Percentiles rank a stretch among this genome's conserved stretches.
These are phyloP conservation scores for Pichia cephalocereana DNA, from an alignment of 805 yeast genomes.

Conservation along the genomic window DNA sequence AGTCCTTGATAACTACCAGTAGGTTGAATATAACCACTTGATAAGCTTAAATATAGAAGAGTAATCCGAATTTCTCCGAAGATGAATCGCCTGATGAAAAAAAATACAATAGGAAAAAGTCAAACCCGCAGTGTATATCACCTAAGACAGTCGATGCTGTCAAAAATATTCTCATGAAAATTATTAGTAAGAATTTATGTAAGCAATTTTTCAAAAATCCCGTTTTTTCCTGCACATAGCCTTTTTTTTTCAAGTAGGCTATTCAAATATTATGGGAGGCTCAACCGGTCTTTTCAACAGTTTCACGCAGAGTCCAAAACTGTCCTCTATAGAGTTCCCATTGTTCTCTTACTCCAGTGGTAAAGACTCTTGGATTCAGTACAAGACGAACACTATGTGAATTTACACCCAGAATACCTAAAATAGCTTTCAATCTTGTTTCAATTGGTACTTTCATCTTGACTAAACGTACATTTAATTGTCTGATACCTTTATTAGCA, in stretches of 20 bases:
- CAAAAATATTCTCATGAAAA: neutral
- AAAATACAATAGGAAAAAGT: neutral
- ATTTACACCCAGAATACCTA: neutral
- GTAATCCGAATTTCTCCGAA: neutral
- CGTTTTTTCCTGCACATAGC: too few species aligned
- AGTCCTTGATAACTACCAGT: too few species aligned
- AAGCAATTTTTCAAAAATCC: too few species aligned
- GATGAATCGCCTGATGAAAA: neutral
- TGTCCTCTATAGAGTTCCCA: conserved; percentile 94
- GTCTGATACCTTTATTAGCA: conserved; percentile 86
- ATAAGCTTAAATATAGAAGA: too few species aligned
- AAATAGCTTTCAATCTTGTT: neutral
- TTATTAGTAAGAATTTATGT: neutral
- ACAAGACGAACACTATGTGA: conserved; percentile 52
- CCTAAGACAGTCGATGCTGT: too few species aligned
- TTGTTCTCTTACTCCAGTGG: conserved; percentile 76
- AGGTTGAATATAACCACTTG: neutral
- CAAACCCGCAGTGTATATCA: neutral
- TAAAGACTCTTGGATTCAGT: conserved; percentile 72
- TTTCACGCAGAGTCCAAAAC: conserved; percentile 63
- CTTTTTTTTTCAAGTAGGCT: too few species aligned
- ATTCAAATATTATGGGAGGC: too few species aligned
- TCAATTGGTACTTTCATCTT: conserved; percentile 34
- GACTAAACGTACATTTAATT: conserved; percentile 69
- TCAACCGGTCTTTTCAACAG: neutral